Evolutionary conservation across 495 filamentous ascomycete genomes (phyloP), one percentile per base, ranked within the genome.

Genomic region (Penicillium arizonense): DNA sequence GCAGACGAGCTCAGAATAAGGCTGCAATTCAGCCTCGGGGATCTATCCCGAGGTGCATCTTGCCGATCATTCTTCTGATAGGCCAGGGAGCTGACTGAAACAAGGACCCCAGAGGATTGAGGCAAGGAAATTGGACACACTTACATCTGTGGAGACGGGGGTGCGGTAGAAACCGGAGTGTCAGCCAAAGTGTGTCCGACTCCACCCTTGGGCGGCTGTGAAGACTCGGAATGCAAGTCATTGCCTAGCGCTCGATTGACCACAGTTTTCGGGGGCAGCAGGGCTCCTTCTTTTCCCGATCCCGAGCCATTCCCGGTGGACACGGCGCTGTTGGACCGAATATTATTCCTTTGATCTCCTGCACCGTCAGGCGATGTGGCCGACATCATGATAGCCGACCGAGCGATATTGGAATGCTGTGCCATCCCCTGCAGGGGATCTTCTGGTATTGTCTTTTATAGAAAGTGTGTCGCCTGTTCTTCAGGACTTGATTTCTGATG

Each of bases 141-240:
- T 71, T 71, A 88, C 83, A 90, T 86, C 62, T 80, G 79, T 60
- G 87, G 87, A 67, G 85, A 88, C 67, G 75, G 82, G 26, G 86
- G 85, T 49, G 82, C 83, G 57, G 87, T 87, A 58, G 86, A 78
- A 65, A 73, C 63, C 50, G 87, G 87, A 59, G 87, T 90, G 70
- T 90, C 87, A 55, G 73, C 82, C 64, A 87, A 67, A 36, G 82
- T 77, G 44, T 65, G 68, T 54, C 84, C 84, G 66, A 80, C 69
- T 61, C 75, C 74, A 64, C 79, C 71, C 63, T 77, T 76, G 63
- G 70, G 70, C 55, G 67, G 57, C 56, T 69, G 74, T 47, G 72
- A 71, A 35, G 66, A 62, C 64, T 74, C 72, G 66, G 73, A 69
- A 74, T 76, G 73, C 67, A 75, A 45, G 50, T 71, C 70, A 63